phyloP scores from a whole-genome alignment of 1,139 yeast species.

The Hyphopichia buzzinii region DNA sequence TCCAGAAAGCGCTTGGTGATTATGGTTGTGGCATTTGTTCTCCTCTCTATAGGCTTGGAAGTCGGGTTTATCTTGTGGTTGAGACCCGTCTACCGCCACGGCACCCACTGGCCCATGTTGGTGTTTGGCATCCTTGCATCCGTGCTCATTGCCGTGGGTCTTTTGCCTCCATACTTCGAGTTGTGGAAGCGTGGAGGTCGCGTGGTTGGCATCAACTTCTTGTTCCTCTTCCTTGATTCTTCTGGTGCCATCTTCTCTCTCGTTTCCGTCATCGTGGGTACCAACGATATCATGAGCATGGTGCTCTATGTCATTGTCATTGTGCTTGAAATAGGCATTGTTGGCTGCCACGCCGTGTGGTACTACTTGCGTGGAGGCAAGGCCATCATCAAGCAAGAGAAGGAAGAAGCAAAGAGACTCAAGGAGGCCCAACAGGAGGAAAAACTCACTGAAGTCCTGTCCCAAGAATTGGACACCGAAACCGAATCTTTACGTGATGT shows the following conservation, averaged over 20 bases:
- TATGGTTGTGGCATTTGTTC: slow-evolving; percentile 35
- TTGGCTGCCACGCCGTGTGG: slow-evolving; percentile 71
- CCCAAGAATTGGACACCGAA: too few relatives aligned
- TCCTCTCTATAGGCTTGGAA: slow-evolving; percentile 58
- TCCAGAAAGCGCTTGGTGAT: slow-evolving; percentile 34
- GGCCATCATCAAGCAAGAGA: slow-evolving; percentile 22
- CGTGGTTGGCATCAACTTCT: slow-evolving; percentile 84
- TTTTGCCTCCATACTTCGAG: slow-evolving; percentile 88
- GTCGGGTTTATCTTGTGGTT: slow-evolving; percentile 73
- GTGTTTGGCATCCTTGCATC: slow-evolving; percentile 81
- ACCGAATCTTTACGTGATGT: too few relatives aligned
- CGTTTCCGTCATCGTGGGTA: slow-evolving; percentile 60
- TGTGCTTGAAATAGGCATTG: slow-evolving; percentile 74
- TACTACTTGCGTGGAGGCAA: slow-evolving; percentile 49
- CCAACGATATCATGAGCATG: slow-evolving; percentile 73
- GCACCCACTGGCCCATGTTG: slow-evolving; percentile 71
- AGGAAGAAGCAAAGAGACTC: slow-evolving; percentile 10
- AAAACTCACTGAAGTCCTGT: too few relatives aligned
- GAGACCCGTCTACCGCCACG: slow-evolving; percentile 59
- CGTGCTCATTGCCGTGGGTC: slow-evolving; percentile 68
- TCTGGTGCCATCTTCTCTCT: slow-evolving; percentile 79
- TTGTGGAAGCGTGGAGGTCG: slow-evolving; percentile 74
- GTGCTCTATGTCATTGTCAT: slow-evolving; percentile 71
- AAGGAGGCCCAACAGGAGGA: background rate
- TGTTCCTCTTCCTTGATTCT: slow-evolving; percentile 76